A percentile compares a stretch with the other conserved stretches of the same genome.
Evolutionary conservation across 73 alveolate genomes (phyloP).

Genomic region (Durusdinium trenchii): DNA sequence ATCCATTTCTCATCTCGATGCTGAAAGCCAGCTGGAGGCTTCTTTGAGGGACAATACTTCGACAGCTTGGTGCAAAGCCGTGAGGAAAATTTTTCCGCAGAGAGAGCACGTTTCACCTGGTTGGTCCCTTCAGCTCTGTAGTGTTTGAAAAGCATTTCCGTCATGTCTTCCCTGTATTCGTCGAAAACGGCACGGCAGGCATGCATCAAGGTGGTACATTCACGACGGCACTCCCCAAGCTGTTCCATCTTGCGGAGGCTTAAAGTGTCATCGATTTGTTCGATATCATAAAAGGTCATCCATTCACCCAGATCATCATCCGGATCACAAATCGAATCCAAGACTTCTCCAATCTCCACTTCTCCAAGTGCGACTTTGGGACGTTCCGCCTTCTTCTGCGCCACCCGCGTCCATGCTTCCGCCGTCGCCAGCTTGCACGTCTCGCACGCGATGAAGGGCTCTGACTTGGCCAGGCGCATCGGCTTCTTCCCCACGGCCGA

Average conservation of each 20-base stretch:
- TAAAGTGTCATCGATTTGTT: constrained; percentile 27
- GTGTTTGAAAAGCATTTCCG: constrained; percentile 61
- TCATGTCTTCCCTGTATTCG: constrained; percentile 68
- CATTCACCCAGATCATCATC: constrained; percentile 85
- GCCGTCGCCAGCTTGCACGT: constrained; percentile 63
- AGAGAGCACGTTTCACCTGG: not conserved
- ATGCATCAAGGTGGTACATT: constrained; percentile 49
- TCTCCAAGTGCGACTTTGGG: constrained; percentile 52
- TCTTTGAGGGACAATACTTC: constrained; percentile 62
- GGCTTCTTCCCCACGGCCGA: constrained; percentile 86
- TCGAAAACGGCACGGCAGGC: constrained; percentile 77
- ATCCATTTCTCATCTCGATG: constrained; percentile 67
- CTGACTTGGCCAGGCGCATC: constrained; percentile 58
- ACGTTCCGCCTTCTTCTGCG: constrained; percentile 48
- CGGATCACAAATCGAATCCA: constrained; percentile 64
- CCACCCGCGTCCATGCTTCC: constrained; percentile 68
- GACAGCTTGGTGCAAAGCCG: constrained; percentile 70
- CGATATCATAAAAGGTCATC: constrained; percentile 63
- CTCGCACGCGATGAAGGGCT: constrained; percentile 51
- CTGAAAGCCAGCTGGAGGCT: constrained; percentile 27
- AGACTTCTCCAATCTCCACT: constrained; percentile 70
- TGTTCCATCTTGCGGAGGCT: not conserved
- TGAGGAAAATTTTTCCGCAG: constrained; percentile 44
- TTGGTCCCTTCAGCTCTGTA: not conserved
- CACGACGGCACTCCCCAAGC: constrained; percentile 72